Percentiles rank a stretch among this genome's conserved stretches.
These are phyloP conservation scores for Rhynchosporium agropyri DNA, from an alignment of 2,329 filamentous ascomycete species.

Conservation along the genomic window DNA sequence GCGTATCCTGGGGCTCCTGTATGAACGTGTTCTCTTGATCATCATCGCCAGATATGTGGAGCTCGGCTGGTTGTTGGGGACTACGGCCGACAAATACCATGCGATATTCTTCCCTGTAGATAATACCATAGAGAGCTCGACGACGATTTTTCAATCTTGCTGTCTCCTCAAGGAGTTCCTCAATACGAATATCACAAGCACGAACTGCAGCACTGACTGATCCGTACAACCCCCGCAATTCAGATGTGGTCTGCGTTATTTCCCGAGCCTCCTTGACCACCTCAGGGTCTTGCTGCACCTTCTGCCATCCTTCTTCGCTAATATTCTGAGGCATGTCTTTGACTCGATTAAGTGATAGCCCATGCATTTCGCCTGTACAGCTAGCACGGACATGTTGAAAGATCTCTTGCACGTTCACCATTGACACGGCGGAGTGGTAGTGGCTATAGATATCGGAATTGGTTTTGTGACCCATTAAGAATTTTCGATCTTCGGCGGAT, in stretches of 20 bases:
- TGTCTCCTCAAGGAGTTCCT: neutral
- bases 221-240: conserved; percentile 7
- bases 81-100: too few species aligned
- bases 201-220: conserved; percentile 19
- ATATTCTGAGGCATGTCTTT: neutral
- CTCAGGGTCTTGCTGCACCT: neutral
- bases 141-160: conserved; percentile 20
- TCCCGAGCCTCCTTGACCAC: neutral
- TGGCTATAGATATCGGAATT: conserved; percentile 19
- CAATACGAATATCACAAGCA: conserved; percentile 18
- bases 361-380: neutral
- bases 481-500: conserved; percentile 20
- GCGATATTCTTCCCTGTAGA: conserved; percentile 23
- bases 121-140: conserved; percentile 3
- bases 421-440: conserved; percentile 19
- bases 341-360: neutral
- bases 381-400: neutral
- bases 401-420: conserved; percentile 11
- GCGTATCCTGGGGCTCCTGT: too few species aligned
- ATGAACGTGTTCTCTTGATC: too few species aligned
- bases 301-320: neutral
- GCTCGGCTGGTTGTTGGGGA: too few species aligned
- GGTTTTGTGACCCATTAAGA: conserved; percentile 21
- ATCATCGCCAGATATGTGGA: too few species aligned
- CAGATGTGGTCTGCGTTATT: neutral